Evolutionary conservation across 768 basidiomycete genomes (phyloP).

Genomic region (Tulasnella sp.): DNA sequence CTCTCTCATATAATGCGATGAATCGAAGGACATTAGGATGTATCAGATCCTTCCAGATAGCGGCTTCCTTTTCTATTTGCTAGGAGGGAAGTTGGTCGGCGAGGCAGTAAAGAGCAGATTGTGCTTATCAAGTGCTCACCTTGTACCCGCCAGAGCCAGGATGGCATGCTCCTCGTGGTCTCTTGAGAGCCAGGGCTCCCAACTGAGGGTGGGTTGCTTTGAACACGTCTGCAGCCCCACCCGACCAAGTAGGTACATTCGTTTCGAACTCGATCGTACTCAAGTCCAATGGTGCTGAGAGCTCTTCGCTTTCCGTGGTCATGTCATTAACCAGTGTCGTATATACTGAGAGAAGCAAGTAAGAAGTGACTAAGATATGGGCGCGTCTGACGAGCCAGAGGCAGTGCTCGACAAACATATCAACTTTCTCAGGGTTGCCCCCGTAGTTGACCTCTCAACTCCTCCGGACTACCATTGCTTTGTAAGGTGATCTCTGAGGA

Average conservation of each 20-base stretch:
- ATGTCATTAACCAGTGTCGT: no score
- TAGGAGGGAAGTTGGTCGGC: background rate
- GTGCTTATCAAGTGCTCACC: background rate
- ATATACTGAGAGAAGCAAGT: no score
- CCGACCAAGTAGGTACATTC: background rate
- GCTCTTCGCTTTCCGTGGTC: no score
- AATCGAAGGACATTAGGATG: constrained; percentile 14
- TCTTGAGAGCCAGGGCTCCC: background rate
- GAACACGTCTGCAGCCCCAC: background rate
- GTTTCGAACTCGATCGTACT: background rate
- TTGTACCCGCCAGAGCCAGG: background rate
- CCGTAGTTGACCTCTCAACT: no score
- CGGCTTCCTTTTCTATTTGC: background rate
- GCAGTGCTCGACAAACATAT: no score
- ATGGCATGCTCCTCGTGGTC: background rate
- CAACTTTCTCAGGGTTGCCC: no score
- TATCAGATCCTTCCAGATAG: background rate
- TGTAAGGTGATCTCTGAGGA: no score
- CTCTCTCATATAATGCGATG: background rate
- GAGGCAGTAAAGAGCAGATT: background rate
- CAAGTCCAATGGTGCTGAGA: background rate
- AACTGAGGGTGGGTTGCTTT: background rate
- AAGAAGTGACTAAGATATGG: no score
- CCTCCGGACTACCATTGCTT: no score
- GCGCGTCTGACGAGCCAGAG: no score